Evolutionary conservation across 2,329 filamentous ascomycete genomes (phyloP).

Genomic region (Domatiomyces catenatus): DNA sequence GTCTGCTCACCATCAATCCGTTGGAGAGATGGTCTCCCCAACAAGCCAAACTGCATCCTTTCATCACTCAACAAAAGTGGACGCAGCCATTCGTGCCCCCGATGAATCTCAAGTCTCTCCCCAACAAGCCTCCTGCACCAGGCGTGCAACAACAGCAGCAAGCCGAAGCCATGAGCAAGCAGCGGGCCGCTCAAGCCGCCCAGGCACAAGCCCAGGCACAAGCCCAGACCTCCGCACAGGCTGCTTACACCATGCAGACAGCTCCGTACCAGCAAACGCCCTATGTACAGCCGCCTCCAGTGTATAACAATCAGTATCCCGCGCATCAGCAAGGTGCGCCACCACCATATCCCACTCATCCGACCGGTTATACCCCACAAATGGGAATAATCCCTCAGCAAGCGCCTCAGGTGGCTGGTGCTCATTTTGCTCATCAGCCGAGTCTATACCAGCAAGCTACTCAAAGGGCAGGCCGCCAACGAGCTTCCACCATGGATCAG

Average conservation of each 20-base stretch:
- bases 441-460: slow-evolving; percentile 60
- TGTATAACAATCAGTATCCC: slow-evolving; percentile 70
- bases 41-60: slow-evolving; percentile 91
- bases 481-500: slow-evolving; percentile 92
- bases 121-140: slow-evolving; percentile 75
- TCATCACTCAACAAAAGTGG: slow-evolving; percentile 96
- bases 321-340: slow-evolving; percentile 52
- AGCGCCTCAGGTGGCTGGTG: slow-evolving; percentile 49
- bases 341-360: slow-evolving; percentile 65
- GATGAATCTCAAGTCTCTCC: slow-evolving; percentile 85
- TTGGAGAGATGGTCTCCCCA: slow-evolving; percentile 95
- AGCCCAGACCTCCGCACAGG: slow-evolving; percentile 51
- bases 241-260: slow-evolving; percentile 49
- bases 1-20: slow-evolving; percentile 83
- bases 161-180: slow-evolving; percentile 84
- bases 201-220: slow-evolving; percentile 40
- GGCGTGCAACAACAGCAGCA: slow-evolving; percentile 93
- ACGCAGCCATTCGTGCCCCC: slow-evolving; percentile 91
- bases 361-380: slow-evolving; percentile 52
- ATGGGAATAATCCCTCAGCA: slow-evolving; percentile 53
- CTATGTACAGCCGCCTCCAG: slow-evolving; percentile 40
- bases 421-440: slow-evolving; percentile 50
- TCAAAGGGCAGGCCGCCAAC: slow-evolving; percentile 63
- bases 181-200: slow-evolving; percentile 48
- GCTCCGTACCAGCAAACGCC: slow-evolving; percentile 37